Base-by-base conservation (phyloP, 2,329 filamentous ascomycete species). In the Botryosphaeria dothidea region DNA sequence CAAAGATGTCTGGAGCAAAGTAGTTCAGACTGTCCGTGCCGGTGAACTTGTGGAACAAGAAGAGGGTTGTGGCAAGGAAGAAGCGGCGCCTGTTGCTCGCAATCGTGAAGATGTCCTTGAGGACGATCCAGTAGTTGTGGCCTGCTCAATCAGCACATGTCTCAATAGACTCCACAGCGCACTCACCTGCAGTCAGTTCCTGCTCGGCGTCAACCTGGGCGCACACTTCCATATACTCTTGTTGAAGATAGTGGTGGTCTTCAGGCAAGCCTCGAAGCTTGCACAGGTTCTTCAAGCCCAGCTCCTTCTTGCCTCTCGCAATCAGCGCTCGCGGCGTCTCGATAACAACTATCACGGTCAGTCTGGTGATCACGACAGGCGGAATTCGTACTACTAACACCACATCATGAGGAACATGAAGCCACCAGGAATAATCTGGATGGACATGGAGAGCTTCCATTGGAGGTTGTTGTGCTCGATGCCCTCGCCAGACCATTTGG, bases 21-120 rank as follows among this genome's bases (percentile, higher is more conserved):
- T 80, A 80, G 68, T 80, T 80, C 19, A 81, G 60, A 5, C 72
- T 72, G 66, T 80, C 77, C 1, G 77, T 80, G 0, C 79, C 78
- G 2, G 77, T 80, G 25, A 79, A 75, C 38, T 81, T 80, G 68
- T 80, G 78, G 64, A 80, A 80, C 1, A 81, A 46, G 62, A 79
- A 78, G 11, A 79, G 66, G 69, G 75, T 75, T 2, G 74, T 68
- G 1, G 76, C 72, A 8, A 78, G 69, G 62, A 78, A 73, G 54
- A 78, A 74, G 1, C 75, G 74, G 13, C 74, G 73, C 1, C 73
- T 68, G 48, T 77, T 78, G 62, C 70, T 74, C 15, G 64, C 67
- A 23, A 73, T 70, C 6, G 69, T 71, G 46, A 69, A 68, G 8
- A 76, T 74, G 23, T 76, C 73, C 49, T 76, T 76, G 25, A 76